Conservation (phyloP, 495 filamentous ascomycete genomes). For the Penicillium goetzii region DNA sequence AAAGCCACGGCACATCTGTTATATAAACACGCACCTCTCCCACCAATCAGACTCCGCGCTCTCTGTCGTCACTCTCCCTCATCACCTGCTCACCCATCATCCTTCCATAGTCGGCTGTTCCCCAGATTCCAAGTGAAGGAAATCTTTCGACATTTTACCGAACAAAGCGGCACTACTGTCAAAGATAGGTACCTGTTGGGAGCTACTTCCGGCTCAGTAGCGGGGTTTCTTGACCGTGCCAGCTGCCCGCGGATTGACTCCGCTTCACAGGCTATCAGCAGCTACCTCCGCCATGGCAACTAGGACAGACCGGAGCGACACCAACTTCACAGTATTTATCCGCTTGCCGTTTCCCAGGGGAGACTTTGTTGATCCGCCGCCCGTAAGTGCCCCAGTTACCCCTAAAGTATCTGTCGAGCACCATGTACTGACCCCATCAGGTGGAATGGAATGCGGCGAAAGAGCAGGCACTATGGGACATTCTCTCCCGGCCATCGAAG, state of each 20-base stretch:
- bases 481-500: conserved; percentile 74
- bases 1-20: neutral
- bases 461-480: conserved; percentile 86
- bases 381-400: conserved; percentile 53
- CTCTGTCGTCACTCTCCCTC: conserved; percentile 21
- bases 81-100: conserved; percentile 16
- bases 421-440: conserved; percentile 39
- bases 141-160: neutral
- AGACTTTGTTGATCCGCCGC: conserved; percentile 87
- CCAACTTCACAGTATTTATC: conserved; percentile 76
- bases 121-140: neutral
- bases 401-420: neutral
- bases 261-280: conserved; percentile 7
- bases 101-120: neutral
- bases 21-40: conserved; percentile 18
- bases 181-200: neutral
- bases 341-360: conserved; percentile 85
- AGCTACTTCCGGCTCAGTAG: neutral
- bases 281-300: conserved; percentile 20
- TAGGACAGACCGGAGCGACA: conserved; percentile 25
- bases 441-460: conserved; percentile 77
- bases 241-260: conserved; percentile 5
- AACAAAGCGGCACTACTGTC: neutral
- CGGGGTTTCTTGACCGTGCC: neutral
- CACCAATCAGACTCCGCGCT: conserved; percentile 19